phyloP scores from a whole-genome alignment of 164 flowering plant species.

The Malania oleifera region DNA sequence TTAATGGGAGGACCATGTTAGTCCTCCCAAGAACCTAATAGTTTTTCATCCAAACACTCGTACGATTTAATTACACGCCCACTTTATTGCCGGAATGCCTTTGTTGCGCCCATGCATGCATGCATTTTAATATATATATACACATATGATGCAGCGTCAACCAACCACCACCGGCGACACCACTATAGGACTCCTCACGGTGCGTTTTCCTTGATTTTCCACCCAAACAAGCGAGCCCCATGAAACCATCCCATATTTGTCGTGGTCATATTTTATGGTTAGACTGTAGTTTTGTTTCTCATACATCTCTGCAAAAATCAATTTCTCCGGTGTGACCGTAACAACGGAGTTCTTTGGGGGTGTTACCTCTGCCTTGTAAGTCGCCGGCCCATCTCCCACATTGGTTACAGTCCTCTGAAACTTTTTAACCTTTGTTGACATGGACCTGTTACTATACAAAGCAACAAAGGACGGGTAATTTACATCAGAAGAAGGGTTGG shows the following conservation, averaged over 20 bases:
- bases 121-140: too few species aligned
- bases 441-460: constrained; percentile 10
- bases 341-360: constrained; percentile 17
- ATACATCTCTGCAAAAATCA: constrained; percentile 28
- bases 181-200: constrained; percentile 53
- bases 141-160: too few species aligned
- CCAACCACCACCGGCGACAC: constrained; percentile 11
- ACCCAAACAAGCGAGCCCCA: constrained; percentile 40
- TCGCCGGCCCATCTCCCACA: constrained; percentile 35
- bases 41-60: too few species aligned
- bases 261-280: neutral
- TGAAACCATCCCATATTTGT: neutral
- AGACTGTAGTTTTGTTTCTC: constrained; percentile 33
- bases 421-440: neutral
- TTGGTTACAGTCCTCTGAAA: constrained; percentile 45
- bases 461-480: constrained; percentile 58
- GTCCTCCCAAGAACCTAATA: too few species aligned
- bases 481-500: constrained; percentile 33
- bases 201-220: constrained; percentile 29
- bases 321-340: constrained; percentile 22
- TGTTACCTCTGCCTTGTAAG: constrained; percentile 28
- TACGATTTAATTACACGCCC: too few species aligned
- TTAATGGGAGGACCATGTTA: too few species aligned
- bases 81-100: too few species aligned
- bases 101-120: too few species aligned